A percentile compares a stretch with the other conserved stretches of the same genome.
These are phyloP conservation scores for Xeromyces bisporus DNA, from an alignment of 495 filamentous ascomycete genomes.

Conservation along the genomic window DNA sequence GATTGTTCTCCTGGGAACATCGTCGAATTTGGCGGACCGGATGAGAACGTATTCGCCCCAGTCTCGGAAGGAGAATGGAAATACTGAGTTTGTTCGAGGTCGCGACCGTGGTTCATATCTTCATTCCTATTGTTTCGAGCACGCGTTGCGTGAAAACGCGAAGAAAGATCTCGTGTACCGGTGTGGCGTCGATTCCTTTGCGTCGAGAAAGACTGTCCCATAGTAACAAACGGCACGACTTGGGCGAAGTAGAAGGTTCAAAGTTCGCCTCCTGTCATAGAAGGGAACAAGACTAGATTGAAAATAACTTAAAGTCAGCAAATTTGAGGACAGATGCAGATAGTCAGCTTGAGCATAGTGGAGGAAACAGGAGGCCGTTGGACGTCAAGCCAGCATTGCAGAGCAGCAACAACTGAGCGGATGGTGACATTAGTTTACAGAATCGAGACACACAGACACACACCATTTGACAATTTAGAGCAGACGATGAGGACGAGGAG, in stretches of 20 bases:
- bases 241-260: slow-evolving; percentile 8
- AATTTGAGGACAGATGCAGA: slow-evolving; percentile 2
- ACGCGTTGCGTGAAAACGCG: slow-evolving; percentile 10
- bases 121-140: slow-evolving; percentile 19
- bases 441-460: no score
- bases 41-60: slow-evolving; percentile 7
- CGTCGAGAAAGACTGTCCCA: slow-evolving; percentile 33
- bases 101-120: slow-evolving; percentile 23
- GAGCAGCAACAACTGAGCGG: no score
- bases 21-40: slow-evolving; percentile 4
- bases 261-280: slow-evolving; percentile 19
- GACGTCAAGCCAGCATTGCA: no score
- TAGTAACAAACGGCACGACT: slow-evolving; percentile 19
- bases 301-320: slow-evolving; percentile 9
- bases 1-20: slow-evolving; percentile 12
- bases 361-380: no score
- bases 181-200: slow-evolving; percentile 21
- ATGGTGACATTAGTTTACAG: no score
- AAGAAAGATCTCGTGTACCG: slow-evolving; percentile 8
- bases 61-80: slow-evolving; percentile 7
- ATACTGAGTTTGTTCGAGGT: slow-evolving; percentile 15
- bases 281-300: slow-evolving; percentile 9
- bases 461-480: no score
- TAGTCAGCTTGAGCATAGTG: no score
- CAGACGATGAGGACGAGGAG: no score